Conservation (phyloP, 805 yeast species). For the Pichia kluyveri region DNA sequence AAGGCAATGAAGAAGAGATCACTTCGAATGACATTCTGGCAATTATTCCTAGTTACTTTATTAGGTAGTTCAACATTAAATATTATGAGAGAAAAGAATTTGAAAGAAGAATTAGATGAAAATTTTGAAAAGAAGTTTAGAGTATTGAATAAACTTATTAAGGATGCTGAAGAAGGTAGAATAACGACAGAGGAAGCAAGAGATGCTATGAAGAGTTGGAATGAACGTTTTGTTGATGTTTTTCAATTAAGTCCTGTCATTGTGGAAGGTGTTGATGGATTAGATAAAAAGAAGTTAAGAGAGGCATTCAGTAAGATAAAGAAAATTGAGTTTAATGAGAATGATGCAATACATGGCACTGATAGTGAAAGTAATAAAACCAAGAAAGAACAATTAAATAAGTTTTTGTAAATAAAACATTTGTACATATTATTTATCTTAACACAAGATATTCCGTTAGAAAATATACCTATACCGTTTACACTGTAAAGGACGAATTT, state of each 20-base stretch:
- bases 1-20: conserved; percentile 21
- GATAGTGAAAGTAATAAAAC: background rate
- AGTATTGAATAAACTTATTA: conserved; percentile 20
- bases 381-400: conserved; percentile 9
- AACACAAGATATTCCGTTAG: too few species aligned
- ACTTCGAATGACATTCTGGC: conserved; percentile 25
- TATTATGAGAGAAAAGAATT: conserved; percentile 35
- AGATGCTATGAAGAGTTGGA: conserved; percentile 31
- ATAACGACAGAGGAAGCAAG: conserved; percentile 29
- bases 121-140: conserved; percentile 33
- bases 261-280: conserved; percentile 13
- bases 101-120: conserved; percentile 32
- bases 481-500: too few species aligned
- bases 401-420: conserved; percentile 8
- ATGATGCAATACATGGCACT: background rate
- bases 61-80: conserved; percentile 37
- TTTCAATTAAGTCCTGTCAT: conserved; percentile 19
- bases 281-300: conserved; percentile 10
- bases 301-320: conserved; percentile 6
- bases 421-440: background rate
- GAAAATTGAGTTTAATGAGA: conserved; percentile 3
- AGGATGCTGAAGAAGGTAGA: conserved; percentile 15
- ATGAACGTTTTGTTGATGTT: conserved; percentile 30
- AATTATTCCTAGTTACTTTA: conserved; percentile 22
- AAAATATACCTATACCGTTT: too few species aligned